These are phyloP conservation scores for Yamadazyma sp. DNA, from an alignment of 805 yeast species.

Conservation along the genomic window DNA sequence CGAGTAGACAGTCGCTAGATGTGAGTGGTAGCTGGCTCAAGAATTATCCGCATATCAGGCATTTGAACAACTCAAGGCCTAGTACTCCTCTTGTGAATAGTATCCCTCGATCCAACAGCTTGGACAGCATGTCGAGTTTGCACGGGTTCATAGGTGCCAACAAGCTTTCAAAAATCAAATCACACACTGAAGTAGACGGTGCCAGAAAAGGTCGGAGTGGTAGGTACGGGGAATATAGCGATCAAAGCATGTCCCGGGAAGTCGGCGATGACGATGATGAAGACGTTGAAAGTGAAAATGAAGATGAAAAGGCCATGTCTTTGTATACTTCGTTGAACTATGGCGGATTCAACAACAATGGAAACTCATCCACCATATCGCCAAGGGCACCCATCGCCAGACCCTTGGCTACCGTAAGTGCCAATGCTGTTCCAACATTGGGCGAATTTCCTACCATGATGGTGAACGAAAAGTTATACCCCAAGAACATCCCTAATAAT, in stretches of 20 bases:
- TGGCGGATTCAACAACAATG: slow-evolving; percentile 22
- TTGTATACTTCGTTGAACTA: slow-evolving; percentile 54
- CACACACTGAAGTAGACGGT: slow-evolving; percentile 11
- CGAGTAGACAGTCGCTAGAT: slow-evolving; percentile 11
- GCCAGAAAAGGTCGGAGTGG: slow-evolving; percentile 11
- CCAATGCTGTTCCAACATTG: slow-evolving; percentile 38
- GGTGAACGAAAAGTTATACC: slow-evolving; percentile 27
- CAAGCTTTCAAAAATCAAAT: slow-evolving; percentile 13
- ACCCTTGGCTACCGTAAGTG: slow-evolving; percentile 18
- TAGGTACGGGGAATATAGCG: slow-evolving; percentile 12
- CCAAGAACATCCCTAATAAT: slow-evolving; percentile 14
- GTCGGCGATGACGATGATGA: slow-evolving; percentile 15
- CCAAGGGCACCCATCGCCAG: slow-evolving; percentile 19
- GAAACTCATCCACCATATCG: slow-evolving; percentile 23
- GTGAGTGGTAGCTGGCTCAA: slow-evolving; percentile 25
- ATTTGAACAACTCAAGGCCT: slow-evolving; percentile 11
- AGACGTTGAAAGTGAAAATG: slow-evolving; percentile 42
- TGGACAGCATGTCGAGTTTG: slow-evolving; percentile 13
- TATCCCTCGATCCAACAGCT: slow-evolving; percentile 13
- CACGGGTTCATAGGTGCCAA: slow-evolving; percentile 15
- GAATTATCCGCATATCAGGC: slow-evolving; percentile 24
- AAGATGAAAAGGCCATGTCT: slow-evolving; percentile 71
- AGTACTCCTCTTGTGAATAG: slow-evolving; percentile 7
- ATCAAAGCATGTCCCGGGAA: slow-evolving; percentile 1
- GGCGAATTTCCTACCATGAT: slow-evolving; percentile 44